Evolutionary conservation across 2,329 filamentous ascomycete genomes (phyloP), one percentile per base, ranked within the genome.

Genomic region (Paraphoma chrysanthemicola): DNA sequence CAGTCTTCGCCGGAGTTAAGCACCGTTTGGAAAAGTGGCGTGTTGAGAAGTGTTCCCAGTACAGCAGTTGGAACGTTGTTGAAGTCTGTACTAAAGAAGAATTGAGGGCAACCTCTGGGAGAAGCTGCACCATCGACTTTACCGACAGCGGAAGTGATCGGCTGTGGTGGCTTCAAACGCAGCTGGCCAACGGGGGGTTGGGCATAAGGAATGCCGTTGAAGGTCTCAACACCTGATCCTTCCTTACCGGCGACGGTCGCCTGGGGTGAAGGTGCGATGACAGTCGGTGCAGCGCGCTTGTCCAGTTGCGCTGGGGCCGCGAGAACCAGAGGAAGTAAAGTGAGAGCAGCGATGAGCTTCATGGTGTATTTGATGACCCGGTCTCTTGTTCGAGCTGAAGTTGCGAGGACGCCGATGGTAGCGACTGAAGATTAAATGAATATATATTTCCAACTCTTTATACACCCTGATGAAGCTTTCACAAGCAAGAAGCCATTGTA

Each of bases 191-290:
- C 81, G 0, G 91, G 91, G 1, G 90, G 83, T 59, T 91, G 80
- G 2, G 90, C 90, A 68, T 88, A 95, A 3, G 90, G 91, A 53
- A 95, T 91, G 18, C 88, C 90, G 53, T 84, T 86, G 78, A 91
- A 93, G 28, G 81, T 85, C 54, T 94, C 90, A 17, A 92, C 82
- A 28, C 77, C 75, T 2, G 72, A 66, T 2, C 74, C 69, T 56
- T 63, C 76, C 53, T 70, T 73, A 38, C 86, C 87, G 42, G 83
- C 71, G 33, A 90, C 77, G 4, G 83, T 88, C 38, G 85, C 87
- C 58, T 62, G 65, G 23, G 74, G 68, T 43, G 83, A 81, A 1
- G 82, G 75, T 36, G 87, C 82, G 14, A 81, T 76, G 47, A 88
- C 86, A 3, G 82, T 83, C 3, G 85, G 84, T 33, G 68, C 75